phyloP scores from a whole-genome alignment of 2,329 filamentous ascomycete genomes.

The Trichophyton verrucosum region DNA sequence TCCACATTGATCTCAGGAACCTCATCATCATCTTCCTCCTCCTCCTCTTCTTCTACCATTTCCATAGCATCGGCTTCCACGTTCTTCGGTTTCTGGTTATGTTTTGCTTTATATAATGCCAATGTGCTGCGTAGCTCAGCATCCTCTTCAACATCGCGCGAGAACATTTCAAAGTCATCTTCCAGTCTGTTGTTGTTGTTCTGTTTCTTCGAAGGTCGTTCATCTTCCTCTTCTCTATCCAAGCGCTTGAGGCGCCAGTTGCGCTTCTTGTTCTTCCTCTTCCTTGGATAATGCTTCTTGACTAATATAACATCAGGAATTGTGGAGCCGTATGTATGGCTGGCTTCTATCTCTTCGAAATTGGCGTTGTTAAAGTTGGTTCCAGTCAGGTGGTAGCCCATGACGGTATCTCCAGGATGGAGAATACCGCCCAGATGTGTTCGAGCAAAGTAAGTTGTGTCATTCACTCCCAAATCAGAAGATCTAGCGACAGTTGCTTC shows the following conservation, averaged over 20 bases:
- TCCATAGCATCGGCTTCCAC: conserved; percentile 27
- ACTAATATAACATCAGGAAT: conserved; percentile 90
- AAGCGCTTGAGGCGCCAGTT: conserved; percentile 95
- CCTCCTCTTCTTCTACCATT: conserved; percentile 41
- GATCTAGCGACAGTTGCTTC: conserved; percentile 82
- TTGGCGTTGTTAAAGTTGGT: conserved; percentile 87
- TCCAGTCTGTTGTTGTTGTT: conserved; percentile 82
- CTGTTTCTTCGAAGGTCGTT: conserved; percentile 10
- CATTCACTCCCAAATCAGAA: conserved; percentile 73
- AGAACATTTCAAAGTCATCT: conserved; percentile 91
- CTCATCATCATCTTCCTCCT: conserved; percentile 51
- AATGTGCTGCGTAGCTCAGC: conserved; percentile 72
- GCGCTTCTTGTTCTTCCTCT: conserved; percentile 68
- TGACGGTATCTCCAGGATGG: conserved; percentile 77
- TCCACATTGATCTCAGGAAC: conserved; percentile 63
- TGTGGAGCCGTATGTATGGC: conserved; percentile 58
- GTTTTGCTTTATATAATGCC: conserved; percentile 66
- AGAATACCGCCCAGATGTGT: conserved; percentile 82
- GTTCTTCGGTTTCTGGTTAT: conserved; percentile 38
- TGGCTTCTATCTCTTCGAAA: conserved; percentile 70
- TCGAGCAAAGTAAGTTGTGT: conserved; percentile 75
- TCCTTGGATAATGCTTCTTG: conserved; percentile 89
- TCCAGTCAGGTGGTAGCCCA: conserved; percentile 85
- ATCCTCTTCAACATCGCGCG: conserved; percentile 94
- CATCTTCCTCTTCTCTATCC: conserved; percentile 67